Base-by-base conservation (phyloP, 768 basidiomycete species). In the Serendipita sp. region DNA sequence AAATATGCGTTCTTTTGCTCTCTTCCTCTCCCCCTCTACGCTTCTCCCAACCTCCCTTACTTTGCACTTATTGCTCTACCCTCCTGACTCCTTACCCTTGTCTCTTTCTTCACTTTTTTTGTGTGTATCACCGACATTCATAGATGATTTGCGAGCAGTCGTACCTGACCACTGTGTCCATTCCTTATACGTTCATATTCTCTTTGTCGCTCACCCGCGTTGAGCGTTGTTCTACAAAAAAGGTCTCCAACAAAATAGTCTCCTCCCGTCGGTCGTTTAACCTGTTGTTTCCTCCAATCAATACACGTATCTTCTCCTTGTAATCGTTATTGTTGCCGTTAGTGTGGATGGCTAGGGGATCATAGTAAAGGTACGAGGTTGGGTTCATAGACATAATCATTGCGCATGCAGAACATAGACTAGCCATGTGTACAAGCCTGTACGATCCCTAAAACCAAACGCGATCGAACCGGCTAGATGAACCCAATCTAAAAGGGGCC, bases 401-500 rank as follows among this genome's bases (percentile, higher is more conserved):
- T 58, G 45, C 53, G 53, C 53, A 58, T 58, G 53, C 53, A 58
- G 30, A 58, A 24, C 24, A 28, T 30, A n/a, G 33, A 34, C 33
- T 34, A 58, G 33, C 26, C 33, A 58, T 30, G 28, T 22, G 13
- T 3, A 33, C n/a, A n/a, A 58, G 53, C 53, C 53, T 58, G 28
- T 50, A 58, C 17, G 22, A 31, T 58, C 53, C 22, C 53, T n/a
- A 58, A 30, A 58, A 34, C 24, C 4, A 50, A n/a, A 58, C 31
- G 53, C 4, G 53, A 58, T 20, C n/a, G 45, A 48, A 20, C 4
- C 43, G 41, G 20, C 80, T 83, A 93, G 77, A 94, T 94, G 82
- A 94, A 93, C 68, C 91, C 91, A 75, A 94, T 94, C 90, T 93
- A 65, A 60, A 22, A 51, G 20, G 14, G 14, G 14, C 7, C 38